Percentiles rank a stretch among this genome's conserved stretches.
These are phyloP conservation scores for Eucalyptus regnans DNA, from an alignment of 345 rosid genomes.

Conservation along the genomic window DNA sequence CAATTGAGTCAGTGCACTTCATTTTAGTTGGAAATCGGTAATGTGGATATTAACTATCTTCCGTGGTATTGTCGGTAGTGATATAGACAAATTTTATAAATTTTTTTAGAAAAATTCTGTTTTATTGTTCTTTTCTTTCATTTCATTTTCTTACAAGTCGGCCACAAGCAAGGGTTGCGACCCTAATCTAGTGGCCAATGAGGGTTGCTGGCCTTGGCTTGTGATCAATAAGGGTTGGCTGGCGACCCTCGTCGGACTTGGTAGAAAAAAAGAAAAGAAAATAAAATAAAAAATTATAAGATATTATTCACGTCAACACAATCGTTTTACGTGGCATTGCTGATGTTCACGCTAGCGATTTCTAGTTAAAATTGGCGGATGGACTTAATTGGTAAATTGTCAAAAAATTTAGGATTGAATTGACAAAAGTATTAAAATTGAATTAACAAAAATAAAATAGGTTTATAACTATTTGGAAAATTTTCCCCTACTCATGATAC, in stretches of 20 bases:
- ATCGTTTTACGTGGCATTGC: rapidly evolving
- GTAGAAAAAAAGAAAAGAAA: too few relatives aligned
- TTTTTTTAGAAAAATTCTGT: too few relatives aligned
- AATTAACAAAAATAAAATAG: too few relatives aligned
- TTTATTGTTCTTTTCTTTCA: not conserved
- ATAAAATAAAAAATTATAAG: too few relatives aligned
- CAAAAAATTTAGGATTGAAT: too few relatives aligned
- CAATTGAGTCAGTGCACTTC: not conserved
- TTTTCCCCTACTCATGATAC: not conserved
- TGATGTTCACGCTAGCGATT: too few relatives aligned
- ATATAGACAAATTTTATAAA: too few relatives aligned
- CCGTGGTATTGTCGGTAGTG: rapidly evolving
- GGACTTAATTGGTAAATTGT: too few relatives aligned
- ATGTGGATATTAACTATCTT: not conserved
- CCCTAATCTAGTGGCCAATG: not conserved
- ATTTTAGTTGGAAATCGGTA: not conserved
- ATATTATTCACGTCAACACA: not conserved
- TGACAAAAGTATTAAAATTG: not conserved
- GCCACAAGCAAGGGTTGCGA: not conserved
- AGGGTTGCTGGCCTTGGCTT: not conserved
- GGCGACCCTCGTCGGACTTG: too few relatives aligned
- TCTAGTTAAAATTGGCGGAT: too few relatives aligned
- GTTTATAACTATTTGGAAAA: too few relatives aligned
- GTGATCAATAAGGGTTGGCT: not conserved
- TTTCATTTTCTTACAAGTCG: not conserved